Conservation (phyloP, 805 yeast species). For the Torulaspora indica region DNA sequence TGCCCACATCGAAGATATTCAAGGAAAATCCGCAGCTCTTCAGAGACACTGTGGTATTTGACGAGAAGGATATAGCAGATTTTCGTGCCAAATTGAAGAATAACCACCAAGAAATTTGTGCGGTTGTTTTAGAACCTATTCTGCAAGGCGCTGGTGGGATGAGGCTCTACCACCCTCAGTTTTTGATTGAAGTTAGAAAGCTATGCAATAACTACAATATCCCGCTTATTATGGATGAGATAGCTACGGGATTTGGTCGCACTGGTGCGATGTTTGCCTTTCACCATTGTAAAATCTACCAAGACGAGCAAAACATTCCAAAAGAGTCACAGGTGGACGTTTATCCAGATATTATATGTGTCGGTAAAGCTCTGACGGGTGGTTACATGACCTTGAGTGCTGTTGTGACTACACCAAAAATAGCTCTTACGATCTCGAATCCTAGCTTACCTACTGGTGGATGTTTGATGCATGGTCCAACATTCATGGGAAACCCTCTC, state of each 20-base stretch:
- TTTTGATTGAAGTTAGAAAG: conserved; percentile 33
- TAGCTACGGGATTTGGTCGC: conserved; percentile 39
- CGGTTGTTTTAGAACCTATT: conserved; percentile 38
- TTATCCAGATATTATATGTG: conserved; percentile 28
- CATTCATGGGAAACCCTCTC: conserved; percentile 32
- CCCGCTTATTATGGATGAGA: conserved; percentile 38
- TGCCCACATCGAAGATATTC: conserved; percentile 16
- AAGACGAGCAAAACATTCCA: conserved; percentile 13
- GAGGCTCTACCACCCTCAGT: conserved; percentile 35
- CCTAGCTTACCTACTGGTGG: conserved; percentile 23
- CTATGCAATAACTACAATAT: conserved; percentile 34
- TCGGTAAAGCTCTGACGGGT: conserved; percentile 30
- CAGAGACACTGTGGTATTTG: conserved; percentile 11
- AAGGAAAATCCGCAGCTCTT: conserved; percentile 4
- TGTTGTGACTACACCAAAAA: conserved; percentile 20
- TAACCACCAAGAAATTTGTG: conserved; percentile 35
- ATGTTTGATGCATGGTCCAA: conserved; percentile 33
- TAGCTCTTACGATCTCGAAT: conserved; percentile 20
- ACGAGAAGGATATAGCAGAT: conserved; percentile 28
- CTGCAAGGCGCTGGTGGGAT: conserved; percentile 42
- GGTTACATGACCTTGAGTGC: conserved; percentile 30
- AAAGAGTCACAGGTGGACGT: conserved; percentile 16
- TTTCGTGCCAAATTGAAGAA: conserved; percentile 28
- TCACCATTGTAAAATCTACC: conserved; percentile 30
- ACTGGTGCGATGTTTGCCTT: conserved; percentile 38